Conservation (phyloP, 2,329 filamentous ascomycete species). For the Alternaria sp. region DNA sequence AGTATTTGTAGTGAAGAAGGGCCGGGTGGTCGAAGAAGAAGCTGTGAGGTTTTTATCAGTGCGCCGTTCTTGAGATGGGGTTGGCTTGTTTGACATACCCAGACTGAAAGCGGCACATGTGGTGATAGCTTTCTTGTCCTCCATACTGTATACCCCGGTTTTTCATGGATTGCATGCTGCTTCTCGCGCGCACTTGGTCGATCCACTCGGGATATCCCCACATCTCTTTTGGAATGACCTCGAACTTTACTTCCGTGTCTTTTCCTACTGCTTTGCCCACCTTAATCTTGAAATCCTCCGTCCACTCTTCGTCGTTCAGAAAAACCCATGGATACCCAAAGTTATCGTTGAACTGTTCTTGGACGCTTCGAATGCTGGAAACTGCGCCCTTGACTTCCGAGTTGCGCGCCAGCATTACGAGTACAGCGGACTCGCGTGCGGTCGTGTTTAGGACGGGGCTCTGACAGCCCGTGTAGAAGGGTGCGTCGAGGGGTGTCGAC, state of each 20-base stretch:
- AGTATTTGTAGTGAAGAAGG: slow-evolving; percentile 79
- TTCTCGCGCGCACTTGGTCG: slow-evolving; percentile 47
- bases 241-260: slow-evolving; percentile 72
- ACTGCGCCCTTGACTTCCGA: slow-evolving; percentile 83
- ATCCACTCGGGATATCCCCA: slow-evolving; percentile 82
- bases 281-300: slow-evolving; percentile 83
- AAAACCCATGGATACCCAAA: slow-evolving; percentile 99
- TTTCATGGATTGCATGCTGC: slow-evolving; percentile 80
- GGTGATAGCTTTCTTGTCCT: slow-evolving; percentile 85
- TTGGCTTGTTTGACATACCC: slow-evolving; percentile 18
- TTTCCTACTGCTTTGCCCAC: slow-evolving; percentile 84
- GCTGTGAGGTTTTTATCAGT: slow-evolving; percentile 8
- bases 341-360: slow-evolving; percentile 92
- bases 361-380: slow-evolving; percentile 67
- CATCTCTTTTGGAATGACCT: slow-evolving; percentile 86
- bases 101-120: slow-evolving; percentile 95
- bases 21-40: slow-evolving; percentile 96
- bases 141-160: slow-evolving; percentile 83
- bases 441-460: slow-evolving; percentile 9
- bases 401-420: slow-evolving; percentile 89
- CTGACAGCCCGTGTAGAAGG: slow-evolving; percentile 23
- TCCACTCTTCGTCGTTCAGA: slow-evolving; percentile 92
- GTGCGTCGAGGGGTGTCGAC: slow-evolving; percentile 17
- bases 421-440: slow-evolving; percentile 85
- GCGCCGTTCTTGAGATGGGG: neutral